Evolutionary conservation across 768 basidiomycete species (phyloP), one percentile per base, ranked within the genome.

Genomic region (Stropharia rugosoannulata): DNA sequence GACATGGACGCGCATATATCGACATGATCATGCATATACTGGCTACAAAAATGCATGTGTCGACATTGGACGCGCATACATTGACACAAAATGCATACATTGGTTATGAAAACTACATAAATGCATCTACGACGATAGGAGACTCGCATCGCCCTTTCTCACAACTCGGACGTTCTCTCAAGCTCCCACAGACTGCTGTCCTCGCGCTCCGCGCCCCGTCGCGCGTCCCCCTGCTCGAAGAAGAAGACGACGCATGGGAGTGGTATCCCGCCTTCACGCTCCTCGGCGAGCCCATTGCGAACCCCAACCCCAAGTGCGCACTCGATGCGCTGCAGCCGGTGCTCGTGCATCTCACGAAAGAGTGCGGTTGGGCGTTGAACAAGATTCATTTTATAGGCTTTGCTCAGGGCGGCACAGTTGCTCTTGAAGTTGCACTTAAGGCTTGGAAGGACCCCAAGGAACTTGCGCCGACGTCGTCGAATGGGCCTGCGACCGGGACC

Each of bases 381-480:
- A 75, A 80, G n/a, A 87, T 97, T 39, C 94, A 97, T 66, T 65
- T 94, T 44, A 90, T 95, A 54, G 94, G 94, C 2, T 97, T 92
- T 59, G 90, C 82, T 0, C 94, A 97, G 68, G 94, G 94, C 0
- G 95, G 91, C 0, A 86, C 78, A 16, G 81, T 93, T 35, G 90
- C 85, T 1, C 79, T 76, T 2, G 93, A 97, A 69, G 75, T 83
- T 50, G 81, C 80, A 0, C 64, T 92, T 5, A 63, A 71, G 35
- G 80, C 76, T 72, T 89, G 85, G 82, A 83, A 73, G 59, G 60
- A 64, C 55, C 70, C 51, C 35, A 59, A 65, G 59, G 45, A 55
- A 56, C 51, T 55, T 18, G 37, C 47, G 8, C 45, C 45, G n/a
- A 44, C 46, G 18, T 49, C 50, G 15, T 44, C 59, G 3, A 45